These are phyloP conservation scores for Alternaria alternata DNA, from an alignment of 2,329 filamentous ascomycete genomes.

Conservation along the genomic window DNA sequence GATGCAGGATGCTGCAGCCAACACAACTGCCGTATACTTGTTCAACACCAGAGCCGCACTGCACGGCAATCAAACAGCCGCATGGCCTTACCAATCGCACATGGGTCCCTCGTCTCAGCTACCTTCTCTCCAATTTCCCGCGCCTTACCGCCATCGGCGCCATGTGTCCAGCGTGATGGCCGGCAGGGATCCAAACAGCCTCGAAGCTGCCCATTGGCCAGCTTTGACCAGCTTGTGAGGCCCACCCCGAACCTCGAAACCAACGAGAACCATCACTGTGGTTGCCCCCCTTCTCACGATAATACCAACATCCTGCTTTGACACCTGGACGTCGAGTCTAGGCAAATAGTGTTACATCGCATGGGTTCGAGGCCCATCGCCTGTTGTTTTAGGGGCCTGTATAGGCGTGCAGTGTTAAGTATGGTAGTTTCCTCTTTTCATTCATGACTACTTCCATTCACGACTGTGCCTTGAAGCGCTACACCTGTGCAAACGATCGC, in stretches of 20 bases:
- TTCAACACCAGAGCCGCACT: slow-evolving; percentile 7
- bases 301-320: slow-evolving; percentile 17
- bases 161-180: slow-evolving; percentile 22
- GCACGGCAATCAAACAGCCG: slow-evolving; percentile 6
- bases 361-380: slow-evolving; percentile 1
- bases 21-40: not conserved
- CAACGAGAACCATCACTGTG: slow-evolving; percentile 22
- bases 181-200: slow-evolving; percentile 18
- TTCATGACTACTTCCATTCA: slow-evolving; percentile 8
- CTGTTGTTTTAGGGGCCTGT: slow-evolving; percentile 11
- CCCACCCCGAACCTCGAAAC: slow-evolving; percentile 24
- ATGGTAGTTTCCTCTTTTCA: slow-evolving; percentile 13
- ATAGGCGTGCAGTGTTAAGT: slow-evolving; percentile 14
- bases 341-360: slow-evolving; percentile 22
- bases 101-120: slow-evolving; percentile 8
- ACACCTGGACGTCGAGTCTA: slow-evolving; percentile 15
- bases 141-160: slow-evolving; percentile 25
- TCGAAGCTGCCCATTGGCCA: slow-evolving; percentile 23
- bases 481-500: slow-evolving; percentile 13
- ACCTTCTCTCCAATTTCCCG: slow-evolving; percentile 23
- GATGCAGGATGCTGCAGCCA: not conserved
- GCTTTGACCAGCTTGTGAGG: not conserved
- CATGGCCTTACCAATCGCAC: slow-evolving; percentile 9
- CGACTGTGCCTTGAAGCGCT: slow-evolving; percentile 32
- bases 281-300: slow-evolving; percentile 18